Evolutionary conservation across 805 yeast genomes (phyloP), one percentile per base, ranked within the genome.

Genomic region (Candida nitratophila): DNA sequence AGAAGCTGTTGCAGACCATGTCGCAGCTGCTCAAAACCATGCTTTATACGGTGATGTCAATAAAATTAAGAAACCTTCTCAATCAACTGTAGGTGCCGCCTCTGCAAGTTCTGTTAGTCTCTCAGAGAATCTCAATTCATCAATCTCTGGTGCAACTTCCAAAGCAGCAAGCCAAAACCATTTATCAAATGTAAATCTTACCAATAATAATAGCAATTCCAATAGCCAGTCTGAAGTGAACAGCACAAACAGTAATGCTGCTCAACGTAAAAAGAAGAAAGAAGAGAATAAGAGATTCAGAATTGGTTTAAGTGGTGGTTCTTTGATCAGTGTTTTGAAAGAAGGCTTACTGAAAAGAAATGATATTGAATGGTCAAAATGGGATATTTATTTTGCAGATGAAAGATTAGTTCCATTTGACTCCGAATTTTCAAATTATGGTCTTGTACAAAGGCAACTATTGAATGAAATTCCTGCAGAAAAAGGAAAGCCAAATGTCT

Each of bases 361-460:
- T 43, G 76, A 74, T 39, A 81, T 93, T 21, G 83, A 81, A 53
- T 91, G 97, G 97, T 82, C 79, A 39, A 83, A 81, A 59, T 91
- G 98, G 98, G 97, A 91, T 63, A 78, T 91, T 41, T 91, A 88
- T 64, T 90, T 91, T 68, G 96, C 96, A 6, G 98, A 91, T 65
- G 98, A 91, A 69, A 78, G 98, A 63, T 71, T 91, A 50, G 98
- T 91, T 35, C 93, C 96, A 37, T 86, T 88, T 51, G 83, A 77
- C 41, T 79, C 86, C 24, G 77, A 77, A 9, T 91, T 88, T 56
- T 83, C 95, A 44, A 91, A 91, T 62, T 91, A 83, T 56, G 97
- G 97, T n/a, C 79, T 77, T 47, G 88, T 93, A 41, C 87, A 88
- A 60, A 68, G 91, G 42, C 81, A 84, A 49, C 74, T 93, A 37